These are phyloP conservation scores for Colletotrichum zoysiae DNA, from an alignment of 2,329 filamentous ascomycete species.

Conservation along the genomic window DNA sequence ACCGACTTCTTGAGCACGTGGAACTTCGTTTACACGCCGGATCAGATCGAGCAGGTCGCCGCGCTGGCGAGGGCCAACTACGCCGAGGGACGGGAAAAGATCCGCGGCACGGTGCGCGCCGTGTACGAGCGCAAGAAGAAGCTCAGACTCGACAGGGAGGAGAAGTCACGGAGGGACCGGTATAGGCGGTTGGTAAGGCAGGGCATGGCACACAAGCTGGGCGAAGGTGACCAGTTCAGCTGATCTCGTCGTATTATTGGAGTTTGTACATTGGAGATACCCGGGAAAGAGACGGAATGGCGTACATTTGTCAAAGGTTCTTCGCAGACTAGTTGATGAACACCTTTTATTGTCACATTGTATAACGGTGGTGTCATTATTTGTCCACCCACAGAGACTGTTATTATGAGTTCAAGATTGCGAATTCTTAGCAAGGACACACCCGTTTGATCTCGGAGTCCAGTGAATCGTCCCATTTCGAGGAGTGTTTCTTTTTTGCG, in stretches of 20 bases:
- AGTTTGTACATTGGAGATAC: slow-evolving; percentile 33
- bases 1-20: slow-evolving; percentile 94
- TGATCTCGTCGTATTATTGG: slow-evolving; percentile 41
- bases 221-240: slow-evolving; percentile 76
- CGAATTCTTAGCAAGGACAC: no score
- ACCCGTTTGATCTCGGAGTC: no score
- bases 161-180: slow-evolving; percentile 53
- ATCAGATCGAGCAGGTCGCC: slow-evolving; percentile 89
- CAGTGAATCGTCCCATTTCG: slow-evolving; percentile 26
- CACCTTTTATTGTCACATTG: not conserved
- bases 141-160: slow-evolving; percentile 68
- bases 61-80: slow-evolving; percentile 89
- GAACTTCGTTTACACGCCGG: slow-evolving; percentile 96
- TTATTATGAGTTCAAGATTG: no score
- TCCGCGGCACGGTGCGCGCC: slow-evolving; percentile 82
- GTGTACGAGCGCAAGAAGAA: slow-evolving; percentile 94
- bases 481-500: slow-evolving; percentile 45
- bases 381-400: no score
- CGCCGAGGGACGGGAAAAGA: slow-evolving; percentile 82
- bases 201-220: slow-evolving; percentile 68
- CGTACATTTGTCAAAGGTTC: slow-evolving; percentile 5
- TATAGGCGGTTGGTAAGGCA: slow-evolving; percentile 62
- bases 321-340: not conserved
- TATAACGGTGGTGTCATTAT: no score
- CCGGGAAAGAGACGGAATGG: slow-evolving; percentile 23